These are phyloP conservation scores for Pugionium dolabratum DNA, from an alignment of 345 rosid species.

Conservation along the genomic window DNA sequence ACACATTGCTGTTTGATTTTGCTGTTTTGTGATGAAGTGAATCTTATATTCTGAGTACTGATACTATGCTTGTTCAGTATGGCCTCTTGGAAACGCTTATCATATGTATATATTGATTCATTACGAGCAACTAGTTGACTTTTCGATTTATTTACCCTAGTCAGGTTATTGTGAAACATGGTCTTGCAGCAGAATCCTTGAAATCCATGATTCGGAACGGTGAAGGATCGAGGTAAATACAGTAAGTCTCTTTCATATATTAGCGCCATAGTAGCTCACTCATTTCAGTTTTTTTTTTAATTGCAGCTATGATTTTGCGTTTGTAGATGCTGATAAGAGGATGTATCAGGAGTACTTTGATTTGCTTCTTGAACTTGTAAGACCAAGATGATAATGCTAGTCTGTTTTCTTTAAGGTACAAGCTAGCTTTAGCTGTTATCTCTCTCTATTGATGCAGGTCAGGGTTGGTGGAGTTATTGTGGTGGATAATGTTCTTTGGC, in stretches of 20 bases:
- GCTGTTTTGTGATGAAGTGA: constrained; percentile 3
- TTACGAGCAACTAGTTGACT: constrained; percentile 21
- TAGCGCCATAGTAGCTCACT: not conserved
- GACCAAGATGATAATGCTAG: constrained; percentile 19
- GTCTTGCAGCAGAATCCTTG: constrained; percentile 68
- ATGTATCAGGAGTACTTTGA: constrained; percentile 89
- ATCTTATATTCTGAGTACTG: not conserved
- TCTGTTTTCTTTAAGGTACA: not conserved
- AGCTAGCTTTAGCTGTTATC: constrained; percentile 11
- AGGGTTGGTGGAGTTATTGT: constrained; percentile 81
- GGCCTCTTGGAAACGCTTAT: not conserved
- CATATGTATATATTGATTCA: not conserved
- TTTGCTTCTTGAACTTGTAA: constrained; percentile 78
- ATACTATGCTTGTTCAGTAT: constrained; percentile 2
- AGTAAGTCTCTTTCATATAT: constrained; percentile 5
- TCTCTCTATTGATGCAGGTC: constrained; percentile 50
- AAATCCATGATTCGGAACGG: constrained; percentile 67
- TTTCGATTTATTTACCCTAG: constrained; percentile 26
- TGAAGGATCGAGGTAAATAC: constrained; percentile 69
- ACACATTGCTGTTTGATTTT: not conserved
- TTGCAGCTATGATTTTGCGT: constrained; percentile 91
- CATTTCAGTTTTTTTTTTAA: constrained; percentile 6
- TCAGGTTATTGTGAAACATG: constrained; percentile 72
- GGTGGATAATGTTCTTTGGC: constrained; percentile 96
- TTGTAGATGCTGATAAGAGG: constrained; percentile 94